These are phyloP conservation scores for Tylopilus intermedius DNA, from an alignment of 768 basidiomycete species.

Conservation along the genomic window DNA sequence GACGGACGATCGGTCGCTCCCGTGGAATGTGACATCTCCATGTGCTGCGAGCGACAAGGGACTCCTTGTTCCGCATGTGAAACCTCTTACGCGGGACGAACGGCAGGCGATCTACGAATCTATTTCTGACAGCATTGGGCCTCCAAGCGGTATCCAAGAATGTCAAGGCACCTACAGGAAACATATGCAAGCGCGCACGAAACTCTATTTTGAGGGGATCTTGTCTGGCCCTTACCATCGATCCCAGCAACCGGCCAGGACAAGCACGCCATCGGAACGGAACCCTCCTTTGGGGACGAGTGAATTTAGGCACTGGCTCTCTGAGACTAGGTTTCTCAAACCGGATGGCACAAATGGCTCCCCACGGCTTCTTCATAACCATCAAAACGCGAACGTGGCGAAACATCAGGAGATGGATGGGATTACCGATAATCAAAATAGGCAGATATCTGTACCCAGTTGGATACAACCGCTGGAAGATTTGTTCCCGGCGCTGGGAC, in stretches of 20 bases:
- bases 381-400: constrained; percentile 14
- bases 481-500: constrained; percentile 20
- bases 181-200: constrained; percentile 46
- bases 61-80: constrained; percentile 15
- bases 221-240: constrained; percentile 14
- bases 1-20: constrained; percentile 8
- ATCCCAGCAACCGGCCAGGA: constrained; percentile 12
- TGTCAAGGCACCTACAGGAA: constrained; percentile 47
- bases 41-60: constrained; percentile 18
- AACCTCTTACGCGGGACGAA: constrained; percentile 40
- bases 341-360: constrained; percentile 12
- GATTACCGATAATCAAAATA: constrained; percentile 2
- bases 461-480: constrained; percentile 22
- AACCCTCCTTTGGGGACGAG: constrained; percentile 14
- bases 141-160: constrained; percentile 44
- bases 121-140: constrained; percentile 45
- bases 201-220: constrained; percentile 45
- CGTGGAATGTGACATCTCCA: constrained; percentile 16
- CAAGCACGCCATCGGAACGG: constrained; percentile 8
- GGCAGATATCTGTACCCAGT: constrained; percentile 5
- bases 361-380: constrained; percentile 7
- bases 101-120: constrained; percentile 48
- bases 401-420: constrained; percentile 9
- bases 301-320: constrained; percentile 31
- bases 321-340: constrained; percentile 26